Evolutionary conservation across 176 grass and related monocot species (phyloP).

Genomic region (Paspalum vaginatum): DNA sequence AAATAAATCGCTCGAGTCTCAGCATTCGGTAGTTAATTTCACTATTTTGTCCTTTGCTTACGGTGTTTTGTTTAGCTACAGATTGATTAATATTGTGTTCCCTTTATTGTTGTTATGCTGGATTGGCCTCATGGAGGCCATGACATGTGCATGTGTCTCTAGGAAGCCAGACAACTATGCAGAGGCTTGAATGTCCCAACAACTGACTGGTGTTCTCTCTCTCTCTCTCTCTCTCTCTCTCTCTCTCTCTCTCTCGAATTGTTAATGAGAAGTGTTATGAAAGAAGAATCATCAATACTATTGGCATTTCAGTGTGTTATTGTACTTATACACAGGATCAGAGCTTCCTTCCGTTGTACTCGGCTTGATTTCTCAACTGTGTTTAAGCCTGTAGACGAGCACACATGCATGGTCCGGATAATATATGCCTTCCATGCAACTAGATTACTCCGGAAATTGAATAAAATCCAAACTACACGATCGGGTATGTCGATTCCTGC

Average conservation of each 20-base stretch:
- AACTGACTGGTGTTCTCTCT: too few relatives aligned
- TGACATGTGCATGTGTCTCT: not conserved
- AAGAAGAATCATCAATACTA: too few relatives aligned
- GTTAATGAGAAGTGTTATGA: too few relatives aligned
- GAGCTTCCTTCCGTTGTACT: not conserved
- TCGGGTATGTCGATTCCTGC: conserved; percentile 5
- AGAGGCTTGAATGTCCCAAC: not conserved
- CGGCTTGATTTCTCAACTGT: not conserved
- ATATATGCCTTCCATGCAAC: not conserved
- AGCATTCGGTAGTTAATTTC: not conserved
- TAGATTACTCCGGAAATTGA: not conserved
- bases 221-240: too few relatives aligned
- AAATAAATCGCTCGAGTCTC: too few relatives aligned
- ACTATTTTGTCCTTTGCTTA: not conserved
- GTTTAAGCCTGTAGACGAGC: not conserved
- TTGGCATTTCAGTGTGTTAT: too few relatives aligned
- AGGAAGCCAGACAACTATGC: not conserved
- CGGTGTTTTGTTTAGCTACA: not conserved
- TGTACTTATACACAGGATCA: too few relatives aligned
- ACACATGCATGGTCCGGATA: conserved; percentile 3
- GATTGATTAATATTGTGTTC: not conserved
- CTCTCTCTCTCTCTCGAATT: too few relatives aligned
- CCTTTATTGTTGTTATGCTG: not conserved
- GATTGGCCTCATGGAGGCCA: not conserved
- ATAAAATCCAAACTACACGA: not conserved